Base-by-base conservation (phyloP, 768 basidiomycete genomes). In the Termitomyces sp. region DNA sequence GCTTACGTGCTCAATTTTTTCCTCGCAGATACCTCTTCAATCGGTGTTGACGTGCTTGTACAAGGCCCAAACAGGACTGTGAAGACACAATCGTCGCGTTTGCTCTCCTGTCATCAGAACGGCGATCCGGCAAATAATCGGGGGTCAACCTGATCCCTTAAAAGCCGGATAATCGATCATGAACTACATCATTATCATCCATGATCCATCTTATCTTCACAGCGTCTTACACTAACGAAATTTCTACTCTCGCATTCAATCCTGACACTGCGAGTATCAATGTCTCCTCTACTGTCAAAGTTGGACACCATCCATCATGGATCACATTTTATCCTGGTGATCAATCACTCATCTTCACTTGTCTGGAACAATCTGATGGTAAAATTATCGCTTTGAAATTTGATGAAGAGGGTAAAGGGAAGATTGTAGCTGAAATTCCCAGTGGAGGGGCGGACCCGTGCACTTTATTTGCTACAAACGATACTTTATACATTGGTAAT, bases 301-400 rank as follows among this genome's bases (percentile, higher is more conserved):
- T 84, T 36, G 87, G 88, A 28, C 70, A 77, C 62, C 82, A 83
- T 64, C 88, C 91, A 0, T 90, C 90, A 5, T 94, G 92, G 92
- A 77, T 94, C 60, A 80, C 85, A 12, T 71, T 74, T 7, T 81
- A 87, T 65, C 84, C 85, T 0, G 69, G 66, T 0, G 80, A 87
- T 59, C 74, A 71, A 45, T 80, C 82, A 3, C 63, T 92, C 28
- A 73, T 90, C 33, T 86, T 86, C 64, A 74, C 89, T 12, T 85
- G 79, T 0, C 74, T 92, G 20, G 87, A 92, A 63, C 81, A 86
- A 58, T 61, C 76, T 0, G 81, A 88, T n/a, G 91, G 92, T 15
- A 76, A 77, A 68, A 76, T 86, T 26, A 66, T 85, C 7, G 84
- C 80, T 15, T 64, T 94, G 56, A 82, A 79, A 61, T 81, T 83